Base-by-base conservation (phyloP, 176 grass and related monocot species). In the Bolboschoenus planiculmis region DNA sequence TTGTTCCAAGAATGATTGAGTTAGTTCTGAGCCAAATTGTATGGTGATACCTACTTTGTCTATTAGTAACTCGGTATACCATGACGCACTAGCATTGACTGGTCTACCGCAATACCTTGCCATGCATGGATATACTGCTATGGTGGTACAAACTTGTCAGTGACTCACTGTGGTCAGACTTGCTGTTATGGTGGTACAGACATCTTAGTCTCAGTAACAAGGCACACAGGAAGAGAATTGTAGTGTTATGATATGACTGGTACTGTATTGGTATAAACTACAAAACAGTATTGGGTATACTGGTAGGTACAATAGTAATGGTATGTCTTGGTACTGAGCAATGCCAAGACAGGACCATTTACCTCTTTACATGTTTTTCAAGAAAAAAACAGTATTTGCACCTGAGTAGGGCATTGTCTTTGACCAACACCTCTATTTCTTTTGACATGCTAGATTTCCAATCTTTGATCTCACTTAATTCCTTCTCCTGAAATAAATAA, bases 361-460 rank as follows among this genome's bases (percentile, higher is more conserved):
- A 30, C 11, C 23, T 27, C 43, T 74, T 47, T 7, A n/a, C 40
- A 47, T 44, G 9, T 73, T 46, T 47, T 74, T 74, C 27, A 48
- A 10, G 29, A 74, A 48, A 5, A 61, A 27, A 85, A 24, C 58
- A 76, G 30, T 20, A 39, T 78, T 87, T 36, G 7, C 23, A 87
- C 95, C 92, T 94, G 83, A 89, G 90, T 2, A 85, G 63, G 40
- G 79, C 87, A 80, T 94, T 94, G 16, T 93, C 95, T 83, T 54
- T 88, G 33, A 85, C 42, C 31, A 97, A 85, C 79, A 80, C 66
- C 33, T 97, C 90, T 10, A 97, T 79, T 63, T 92, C 88, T 64
- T 67, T 26, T 34, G 92, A 91, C 37, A 91, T 26, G 9, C 50
- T 56, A 13, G 87, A 89, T 77, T 89, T 94, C 95, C 92, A 91